Percentiles rank a stretch among this genome's conserved stretches.
Conservation (phyloP, 495 filamentous ascomycete species). For the Jackrogersella multiformis region DNA sequence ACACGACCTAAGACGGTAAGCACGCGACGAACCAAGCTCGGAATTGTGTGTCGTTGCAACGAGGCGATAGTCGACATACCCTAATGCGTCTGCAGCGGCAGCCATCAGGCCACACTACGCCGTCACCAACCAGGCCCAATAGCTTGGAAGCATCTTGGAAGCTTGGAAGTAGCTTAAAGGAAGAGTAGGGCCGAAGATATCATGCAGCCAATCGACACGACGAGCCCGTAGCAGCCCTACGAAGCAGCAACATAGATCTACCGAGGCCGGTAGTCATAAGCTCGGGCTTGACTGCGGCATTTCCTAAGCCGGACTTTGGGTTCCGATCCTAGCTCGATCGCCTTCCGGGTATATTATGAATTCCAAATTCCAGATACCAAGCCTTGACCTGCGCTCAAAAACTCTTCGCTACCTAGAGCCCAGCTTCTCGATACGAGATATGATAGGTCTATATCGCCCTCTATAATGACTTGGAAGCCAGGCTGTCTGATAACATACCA, state of each 20-base stretch:
- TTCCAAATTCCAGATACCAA: too few species aligned
- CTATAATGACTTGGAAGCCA: too few species aligned
- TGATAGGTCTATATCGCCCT: too few species aligned
- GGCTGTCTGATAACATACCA: too few species aligned
- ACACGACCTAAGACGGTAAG: neutral
- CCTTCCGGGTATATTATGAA: neutral
- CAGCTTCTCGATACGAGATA: neutral
- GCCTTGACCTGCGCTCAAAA: neutral
- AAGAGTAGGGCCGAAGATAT: constrained; percentile 21
- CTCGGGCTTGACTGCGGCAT: neutral
- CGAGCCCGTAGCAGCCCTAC: neutral
- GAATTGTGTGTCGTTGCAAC: neutral
- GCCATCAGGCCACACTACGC: too few species aligned
- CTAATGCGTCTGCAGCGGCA: neutral
- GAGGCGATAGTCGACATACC: neutral
- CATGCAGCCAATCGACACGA: neutral
- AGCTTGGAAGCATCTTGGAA: neutral
- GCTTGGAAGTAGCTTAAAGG: neutral
- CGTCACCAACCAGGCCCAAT: constrained; percentile 11
- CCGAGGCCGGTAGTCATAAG: neutral
- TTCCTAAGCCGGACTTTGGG: neutral
- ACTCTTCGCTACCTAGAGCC: neutral
- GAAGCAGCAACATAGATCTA: neutral
- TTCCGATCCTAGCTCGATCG: neutral
- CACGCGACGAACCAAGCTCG: neutral